phyloP scores from a whole-genome alignment of 2,329 filamentous ascomycete species.

The Microdochium bolleyi region DNA sequence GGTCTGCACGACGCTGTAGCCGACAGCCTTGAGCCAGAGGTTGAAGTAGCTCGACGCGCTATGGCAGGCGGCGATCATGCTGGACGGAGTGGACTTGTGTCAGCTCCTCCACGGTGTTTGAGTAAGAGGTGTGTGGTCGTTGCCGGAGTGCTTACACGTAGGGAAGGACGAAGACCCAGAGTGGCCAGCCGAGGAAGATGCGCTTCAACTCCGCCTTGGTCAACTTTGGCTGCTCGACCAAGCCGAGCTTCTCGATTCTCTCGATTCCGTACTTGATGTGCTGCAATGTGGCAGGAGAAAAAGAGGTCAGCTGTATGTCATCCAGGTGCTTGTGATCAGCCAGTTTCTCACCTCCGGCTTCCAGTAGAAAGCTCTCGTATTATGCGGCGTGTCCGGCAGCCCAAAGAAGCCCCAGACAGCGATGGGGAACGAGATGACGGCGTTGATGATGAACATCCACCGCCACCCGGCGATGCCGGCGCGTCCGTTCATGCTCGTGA shows the following conservation, averaged over 20 bases:
- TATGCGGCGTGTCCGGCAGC: conserved; percentile 21
- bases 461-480: conserved; percentile 31
- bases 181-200: conserved; percentile 7
- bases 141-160: conserved; percentile 11
- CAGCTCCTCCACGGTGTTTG: neutral
- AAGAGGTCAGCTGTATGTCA: neutral
- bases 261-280: conserved; percentile 11
- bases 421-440: conserved; percentile 23
- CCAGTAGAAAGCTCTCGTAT: neutral
- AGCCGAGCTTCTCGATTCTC: conserved; percentile 12
- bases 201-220: conserved; percentile 6
- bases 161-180: conserved; percentile 10
- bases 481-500: conserved; percentile 27
- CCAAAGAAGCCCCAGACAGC: conserved; percentile 21
- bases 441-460: conserved; percentile 38
- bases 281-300: neutral
- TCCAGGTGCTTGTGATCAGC: too few species aligned
- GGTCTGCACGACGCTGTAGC: conserved; percentile 5
- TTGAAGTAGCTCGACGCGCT: conserved; percentile 8
- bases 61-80: conserved; percentile 7
- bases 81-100: neutral
- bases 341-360: neutral
- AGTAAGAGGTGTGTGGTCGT: neutral
- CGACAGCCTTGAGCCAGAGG: conserved; percentile 3
- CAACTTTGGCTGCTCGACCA: conserved; percentile 5